A percentile compares a stretch with the other conserved stretches of the same genome.
These are phyloP conservation scores for Paraconiothyrium sp. DNA, from an alignment of 2,329 filamentous ascomycete species.

Conservation along the genomic window DNA sequence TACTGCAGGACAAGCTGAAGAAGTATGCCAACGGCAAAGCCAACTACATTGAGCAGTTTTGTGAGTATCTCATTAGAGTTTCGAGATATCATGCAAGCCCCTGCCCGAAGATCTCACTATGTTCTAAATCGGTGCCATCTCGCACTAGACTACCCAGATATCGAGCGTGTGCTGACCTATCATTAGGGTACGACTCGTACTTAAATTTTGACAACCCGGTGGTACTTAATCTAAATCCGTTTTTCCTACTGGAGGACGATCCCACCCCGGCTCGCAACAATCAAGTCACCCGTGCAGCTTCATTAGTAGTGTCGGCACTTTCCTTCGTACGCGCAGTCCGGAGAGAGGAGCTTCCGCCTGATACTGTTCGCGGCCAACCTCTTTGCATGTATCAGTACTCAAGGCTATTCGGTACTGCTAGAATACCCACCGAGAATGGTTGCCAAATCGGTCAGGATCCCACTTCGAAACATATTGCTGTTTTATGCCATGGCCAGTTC, in stretches of 20 bases:
- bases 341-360: conserved; percentile 90
- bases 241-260: conserved; percentile 97
- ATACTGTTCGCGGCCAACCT: conserved; percentile 82
- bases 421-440: conserved; percentile 91
- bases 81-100: conserved; percentile 8
- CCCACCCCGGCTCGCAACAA: conserved; percentile 96
- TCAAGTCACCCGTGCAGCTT: conserved; percentile 93
- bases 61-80: conserved; percentile 64
- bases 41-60: conserved; percentile 99
- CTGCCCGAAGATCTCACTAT: conserved; percentile 16
- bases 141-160: conserved; percentile 15
- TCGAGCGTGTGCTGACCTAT: conserved; percentile 32
- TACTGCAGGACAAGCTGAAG: conserved; percentile 87
- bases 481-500: conserved; percentile 93
- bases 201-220: conserved; percentile 98
- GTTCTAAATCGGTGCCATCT: conserved; percentile 19
- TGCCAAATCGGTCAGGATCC: conserved; percentile 97
- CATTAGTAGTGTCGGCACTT: conserved; percentile 86
- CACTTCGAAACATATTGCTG: conserved; percentile 90
- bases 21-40: conserved; percentile 89
- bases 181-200: conserved; percentile 94
- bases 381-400: conserved; percentile 99
- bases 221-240: conserved; percentile 95
- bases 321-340: conserved; percentile 93
- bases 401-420: conserved; percentile 90